phyloP scores from a whole-genome alignment of 176 grass and related monocot genomes.

The Cocos nucifera region DNA sequence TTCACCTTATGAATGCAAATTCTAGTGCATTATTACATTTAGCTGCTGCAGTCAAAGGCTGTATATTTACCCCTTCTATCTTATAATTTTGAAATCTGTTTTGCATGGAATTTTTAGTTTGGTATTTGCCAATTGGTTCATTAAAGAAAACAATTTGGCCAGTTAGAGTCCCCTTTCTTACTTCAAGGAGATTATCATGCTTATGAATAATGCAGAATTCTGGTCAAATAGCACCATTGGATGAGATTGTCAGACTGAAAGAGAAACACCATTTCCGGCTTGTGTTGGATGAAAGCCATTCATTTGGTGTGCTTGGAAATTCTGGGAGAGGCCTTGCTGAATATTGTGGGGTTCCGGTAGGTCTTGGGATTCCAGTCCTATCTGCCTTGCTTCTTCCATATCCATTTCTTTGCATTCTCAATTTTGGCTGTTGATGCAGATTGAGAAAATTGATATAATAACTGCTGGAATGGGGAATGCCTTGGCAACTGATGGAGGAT shows the following conservation, averaged over 20 bases:
- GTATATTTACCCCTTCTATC: too few species aligned
- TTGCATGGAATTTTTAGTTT: too few species aligned
- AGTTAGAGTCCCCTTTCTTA: too few species aligned
- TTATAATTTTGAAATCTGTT: too few species aligned
- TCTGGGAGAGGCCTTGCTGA: conserved; percentile 90
- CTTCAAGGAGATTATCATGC: too few species aligned
- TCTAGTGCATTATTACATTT: too few species aligned
- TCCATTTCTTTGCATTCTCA: conserved; percentile 9
- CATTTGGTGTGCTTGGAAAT: conserved; percentile 94
- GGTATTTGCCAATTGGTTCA: too few species aligned
- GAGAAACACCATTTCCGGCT: conserved; percentile 89
- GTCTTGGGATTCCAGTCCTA: conserved; percentile 3
- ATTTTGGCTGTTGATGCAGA: conserved; percentile 36
- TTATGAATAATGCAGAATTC: conserved; percentile 51
- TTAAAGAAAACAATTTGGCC: too few species aligned
- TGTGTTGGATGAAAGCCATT: conserved; percentile 92
- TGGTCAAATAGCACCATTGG: conserved; percentile 78
- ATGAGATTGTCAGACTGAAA: conserved; percentile 93
- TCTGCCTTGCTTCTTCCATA: not conserved
- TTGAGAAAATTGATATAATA: conserved; percentile 98
- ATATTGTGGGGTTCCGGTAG: conserved; percentile 77
- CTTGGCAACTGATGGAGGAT: conserved; percentile 86
- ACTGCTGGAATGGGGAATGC: conserved; percentile 99
- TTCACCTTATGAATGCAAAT: too few species aligned
- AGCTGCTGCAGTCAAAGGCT: too few species aligned